Percentiles rank a stretch among this genome's conserved stretches.
These are phyloP conservation scores for Mariannaea sp. DNA, from an alignment of 2,329 filamentous ascomycete species.

Conservation along the genomic window DNA sequence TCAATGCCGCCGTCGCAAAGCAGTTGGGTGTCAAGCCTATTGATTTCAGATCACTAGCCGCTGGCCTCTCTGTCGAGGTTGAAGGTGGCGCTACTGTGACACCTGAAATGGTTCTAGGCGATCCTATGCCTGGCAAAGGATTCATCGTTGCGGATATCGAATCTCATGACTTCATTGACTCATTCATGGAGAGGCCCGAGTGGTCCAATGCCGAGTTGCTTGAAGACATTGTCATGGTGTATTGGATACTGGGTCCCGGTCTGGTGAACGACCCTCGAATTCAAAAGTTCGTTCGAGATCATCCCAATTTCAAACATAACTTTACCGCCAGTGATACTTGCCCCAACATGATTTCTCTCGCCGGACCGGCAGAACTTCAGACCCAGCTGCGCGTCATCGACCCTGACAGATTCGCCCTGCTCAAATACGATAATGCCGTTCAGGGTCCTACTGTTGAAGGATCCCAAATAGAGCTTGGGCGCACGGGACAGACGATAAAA, in stretches of 20 bases:
- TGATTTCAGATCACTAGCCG: conserved; percentile 64
- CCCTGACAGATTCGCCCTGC: conserved; percentile 71
- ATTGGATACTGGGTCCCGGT: conserved; percentile 80
- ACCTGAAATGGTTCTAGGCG: conserved; percentile 83
- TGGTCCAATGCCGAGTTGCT: conserved; percentile 70
- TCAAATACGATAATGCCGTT: conserved; percentile 63
- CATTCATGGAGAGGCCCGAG: conserved; percentile 72
- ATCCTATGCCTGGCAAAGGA: conserved; percentile 69
- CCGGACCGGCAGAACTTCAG: conserved; percentile 68
- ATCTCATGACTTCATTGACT: conserved; percentile 68
- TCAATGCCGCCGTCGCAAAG: conserved; percentile 68
- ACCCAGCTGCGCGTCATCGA: conserved; percentile 76
- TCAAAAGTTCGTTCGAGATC: conserved; percentile 69
- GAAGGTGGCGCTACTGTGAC: conserved; percentile 72
- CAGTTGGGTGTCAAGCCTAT: conserved; percentile 64
- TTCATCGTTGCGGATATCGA: conserved; percentile 83
- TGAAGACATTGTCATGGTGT: conserved; percentile 67
- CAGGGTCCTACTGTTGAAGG: conserved; percentile 31
- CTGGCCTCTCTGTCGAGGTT: conserved; percentile 66
- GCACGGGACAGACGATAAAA: conserved; percentile 50
- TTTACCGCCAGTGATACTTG: conserved; percentile 76
- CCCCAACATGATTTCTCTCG: conserved; percentile 74
- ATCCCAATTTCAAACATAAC: conserved; percentile 69
- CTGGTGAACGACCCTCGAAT: conserved; percentile 68
- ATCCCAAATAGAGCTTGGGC: conserved; percentile 45